Percentiles rank a stretch among this genome's conserved stretches.
These are phyloP conservation scores for Poa annua DNA, from an alignment of 176 grass and related monocot genomes.

Conservation along the genomic window DNA sequence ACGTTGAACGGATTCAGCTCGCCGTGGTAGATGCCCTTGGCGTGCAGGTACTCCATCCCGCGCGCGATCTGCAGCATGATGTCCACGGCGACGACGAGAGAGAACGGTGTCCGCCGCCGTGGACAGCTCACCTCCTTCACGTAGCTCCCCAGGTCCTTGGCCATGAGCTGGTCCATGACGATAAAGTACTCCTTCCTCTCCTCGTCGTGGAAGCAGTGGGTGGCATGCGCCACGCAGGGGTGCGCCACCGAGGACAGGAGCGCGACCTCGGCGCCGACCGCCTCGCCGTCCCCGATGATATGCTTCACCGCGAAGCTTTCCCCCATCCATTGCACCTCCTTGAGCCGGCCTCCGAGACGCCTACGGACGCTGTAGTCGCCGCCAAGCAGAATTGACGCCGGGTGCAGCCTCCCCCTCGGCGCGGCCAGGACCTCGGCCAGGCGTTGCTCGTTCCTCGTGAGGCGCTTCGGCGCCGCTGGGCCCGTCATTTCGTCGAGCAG, in stretches of 20 bases:
- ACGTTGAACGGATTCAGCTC: conserved; percentile 77
- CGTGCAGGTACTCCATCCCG: conserved; percentile 91
- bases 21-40: conserved; percentile 73
- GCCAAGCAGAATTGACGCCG: conserved; percentile 53
- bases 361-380: conserved; percentile 75
- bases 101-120: conserved; percentile 60
- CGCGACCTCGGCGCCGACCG: conserved; percentile 52
- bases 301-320: conserved; percentile 82
- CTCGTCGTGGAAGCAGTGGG: conserved; percentile 76
- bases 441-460: conserved; percentile 62
- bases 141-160: conserved; percentile 70
- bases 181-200: conserved; percentile 82
- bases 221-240: conserved; percentile 66
- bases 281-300: conserved; percentile 60
- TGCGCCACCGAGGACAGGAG: conserved; percentile 73
- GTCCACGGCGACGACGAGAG: conserved; percentile 70
- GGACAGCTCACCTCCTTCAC: conserved; percentile 68
- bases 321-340: conserved; percentile 96
- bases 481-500: conserved; percentile 63
- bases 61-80: conserved; percentile 88
- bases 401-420: conserved; percentile 60
- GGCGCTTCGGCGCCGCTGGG: conserved; percentile 38
- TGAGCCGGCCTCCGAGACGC: conserved; percentile 58
- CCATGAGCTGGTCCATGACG: conserved; percentile 75
- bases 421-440: conserved; percentile 69